Conservation (phyloP, 2,329 filamentous ascomycete genomes). For the Helminthosporium solani region DNA sequence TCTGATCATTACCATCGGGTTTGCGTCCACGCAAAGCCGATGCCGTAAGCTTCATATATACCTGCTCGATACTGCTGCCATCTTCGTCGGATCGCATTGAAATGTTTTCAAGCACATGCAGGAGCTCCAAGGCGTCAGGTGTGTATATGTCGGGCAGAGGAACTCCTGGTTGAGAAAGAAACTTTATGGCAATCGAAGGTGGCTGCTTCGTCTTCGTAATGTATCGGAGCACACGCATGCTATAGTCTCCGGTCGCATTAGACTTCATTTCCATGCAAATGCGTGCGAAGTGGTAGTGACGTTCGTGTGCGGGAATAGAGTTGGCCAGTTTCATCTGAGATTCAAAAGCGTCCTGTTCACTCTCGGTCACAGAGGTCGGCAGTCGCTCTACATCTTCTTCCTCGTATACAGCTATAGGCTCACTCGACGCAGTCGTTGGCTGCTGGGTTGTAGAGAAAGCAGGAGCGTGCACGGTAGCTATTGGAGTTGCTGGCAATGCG, state of each 20-base stretch:
- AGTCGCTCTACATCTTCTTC: too few relatives aligned
- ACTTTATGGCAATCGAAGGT: background rate
- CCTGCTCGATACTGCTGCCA: conserved; percentile 1
- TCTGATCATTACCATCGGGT: conserved; percentile 8
- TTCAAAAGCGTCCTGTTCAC: conserved; percentile 12
- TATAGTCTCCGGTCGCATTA: conserved; percentile 9
- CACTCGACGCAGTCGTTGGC: too few relatives aligned
- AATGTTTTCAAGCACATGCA: conserved; percentile 14
- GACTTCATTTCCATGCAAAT: conserved; percentile 11
- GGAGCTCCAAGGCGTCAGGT: conserved; percentile 9
- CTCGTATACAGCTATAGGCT: background rate
- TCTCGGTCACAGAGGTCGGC: background rate
- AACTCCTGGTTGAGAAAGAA: conserved; percentile 1
- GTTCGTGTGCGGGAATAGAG: background rate
- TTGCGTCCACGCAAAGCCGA: conserved; percentile 2
- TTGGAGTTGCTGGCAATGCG: background rate
- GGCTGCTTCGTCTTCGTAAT: background rate
- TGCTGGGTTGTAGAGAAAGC: background rate
- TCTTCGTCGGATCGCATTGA: conserved; percentile 6
- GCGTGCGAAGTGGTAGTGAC: conserved; percentile 2
- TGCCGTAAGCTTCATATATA: conserved; percentile 16
- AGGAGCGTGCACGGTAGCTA: too few relatives aligned
- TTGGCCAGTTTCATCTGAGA: conserved; percentile 3
- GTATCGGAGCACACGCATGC: conserved; percentile 1
- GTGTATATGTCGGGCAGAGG: conserved; percentile 11